Percentiles rank a stretch among this genome's conserved stretches.
Evolutionary conservation across 2,329 filamentous ascomycete genomes (phyloP).

Genomic region (Hymenoscyphus infarciens): DNA sequence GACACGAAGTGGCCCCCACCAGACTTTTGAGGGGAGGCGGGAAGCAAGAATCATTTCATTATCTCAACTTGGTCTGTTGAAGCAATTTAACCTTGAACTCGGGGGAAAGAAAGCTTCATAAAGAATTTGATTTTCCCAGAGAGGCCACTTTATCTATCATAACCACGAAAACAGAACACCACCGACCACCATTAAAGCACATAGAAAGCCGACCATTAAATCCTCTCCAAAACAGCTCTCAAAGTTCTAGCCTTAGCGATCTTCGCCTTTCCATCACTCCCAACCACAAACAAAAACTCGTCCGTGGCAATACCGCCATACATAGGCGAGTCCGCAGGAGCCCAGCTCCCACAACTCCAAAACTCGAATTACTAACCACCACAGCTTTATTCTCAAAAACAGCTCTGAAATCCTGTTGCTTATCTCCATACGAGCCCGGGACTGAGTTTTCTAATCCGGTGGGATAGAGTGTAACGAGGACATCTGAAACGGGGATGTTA

Average conservation of each 20-base stretch:
- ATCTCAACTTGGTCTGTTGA: no score
- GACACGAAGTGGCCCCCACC: no score
- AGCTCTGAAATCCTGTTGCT: not conserved
- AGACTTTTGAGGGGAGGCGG: no score
- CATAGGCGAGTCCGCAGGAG: not conserved
- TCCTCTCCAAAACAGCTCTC: not conserved
- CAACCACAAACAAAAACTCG: slow-evolving; percentile 13
- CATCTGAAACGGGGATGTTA: not conserved
- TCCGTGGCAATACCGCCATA: slow-evolving; percentile 34
- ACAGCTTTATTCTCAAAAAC: slow-evolving; percentile 1
- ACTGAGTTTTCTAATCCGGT: not conserved
- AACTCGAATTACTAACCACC: not conserved
- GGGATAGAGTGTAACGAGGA: slow-evolving; percentile 7
- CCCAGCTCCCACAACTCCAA: slow-evolving; percentile 7
- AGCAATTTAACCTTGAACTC: no score
- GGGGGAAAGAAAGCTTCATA: not conserved
- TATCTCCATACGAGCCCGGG: not conserved
- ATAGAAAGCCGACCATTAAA: not conserved
- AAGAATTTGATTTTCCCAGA: no score
- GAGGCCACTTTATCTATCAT: not conserved
- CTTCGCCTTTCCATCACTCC: slow-evolving; percentile 11
- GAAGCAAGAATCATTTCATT: no score
- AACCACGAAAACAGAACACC: not conserved
- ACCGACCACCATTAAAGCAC: not conserved
- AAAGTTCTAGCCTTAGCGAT: not conserved